These are phyloP conservation scores for Xylaria cubensis DNA, from an alignment of 495 filamentous ascomycete genomes.

Conservation along the genomic window DNA sequence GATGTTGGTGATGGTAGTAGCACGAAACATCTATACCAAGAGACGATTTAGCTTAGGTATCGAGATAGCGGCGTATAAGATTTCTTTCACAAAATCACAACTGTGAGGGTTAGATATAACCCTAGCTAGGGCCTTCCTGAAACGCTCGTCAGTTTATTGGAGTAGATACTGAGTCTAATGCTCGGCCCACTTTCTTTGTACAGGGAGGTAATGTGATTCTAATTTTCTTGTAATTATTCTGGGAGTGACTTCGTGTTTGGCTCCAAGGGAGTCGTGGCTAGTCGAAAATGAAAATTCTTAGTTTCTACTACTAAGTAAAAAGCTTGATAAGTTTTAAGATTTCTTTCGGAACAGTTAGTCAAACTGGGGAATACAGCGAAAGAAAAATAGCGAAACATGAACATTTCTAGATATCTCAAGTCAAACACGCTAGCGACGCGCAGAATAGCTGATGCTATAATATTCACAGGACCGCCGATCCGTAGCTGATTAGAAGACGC, in stretches of 20 bases:
- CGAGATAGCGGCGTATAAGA: background rate
- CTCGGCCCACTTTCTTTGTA: background rate
- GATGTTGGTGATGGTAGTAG: background rate
- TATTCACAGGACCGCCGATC: background rate
- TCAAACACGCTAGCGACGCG: background rate
- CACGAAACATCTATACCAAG: conserved; percentile 1
- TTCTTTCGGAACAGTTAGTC: background rate
- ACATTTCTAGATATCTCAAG: background rate
- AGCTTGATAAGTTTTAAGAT: background rate
- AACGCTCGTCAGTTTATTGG: background rate
- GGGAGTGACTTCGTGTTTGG: background rate
- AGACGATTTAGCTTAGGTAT: background rate
- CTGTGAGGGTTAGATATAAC: background rate
- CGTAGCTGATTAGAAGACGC: background rate
- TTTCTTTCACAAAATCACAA: background rate
- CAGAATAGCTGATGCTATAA: background rate
- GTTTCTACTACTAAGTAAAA: background rate
- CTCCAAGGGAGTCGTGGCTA: background rate
- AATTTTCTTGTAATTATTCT: background rate
- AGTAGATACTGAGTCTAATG: background rate
- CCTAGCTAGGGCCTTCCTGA: background rate
- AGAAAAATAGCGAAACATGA: background rate
- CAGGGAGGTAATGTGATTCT: background rate
- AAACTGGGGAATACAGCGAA: background rate
- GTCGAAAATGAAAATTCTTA: background rate